Conservation (phyloP, 2,329 filamentous ascomycete species). For the Epichloe scottii region DNA sequence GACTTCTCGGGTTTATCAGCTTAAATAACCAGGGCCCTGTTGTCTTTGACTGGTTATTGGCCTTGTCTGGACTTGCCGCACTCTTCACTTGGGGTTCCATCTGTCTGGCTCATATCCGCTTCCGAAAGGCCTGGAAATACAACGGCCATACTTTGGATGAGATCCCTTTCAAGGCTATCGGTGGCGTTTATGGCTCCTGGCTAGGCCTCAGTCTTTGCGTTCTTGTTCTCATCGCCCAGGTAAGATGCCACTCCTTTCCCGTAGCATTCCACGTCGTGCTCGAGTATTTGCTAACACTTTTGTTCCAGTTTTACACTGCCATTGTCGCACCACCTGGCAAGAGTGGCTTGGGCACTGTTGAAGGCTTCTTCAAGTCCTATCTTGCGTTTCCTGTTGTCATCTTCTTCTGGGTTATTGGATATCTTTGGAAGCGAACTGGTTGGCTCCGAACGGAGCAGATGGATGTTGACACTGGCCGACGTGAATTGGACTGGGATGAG, state of each 20-base stretch:
- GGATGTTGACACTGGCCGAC: slow-evolving; percentile 54
- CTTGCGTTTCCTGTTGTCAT: slow-evolving; percentile 42
- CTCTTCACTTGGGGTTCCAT: slow-evolving; percentile 55
- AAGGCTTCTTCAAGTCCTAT: slow-evolving; percentile 43
- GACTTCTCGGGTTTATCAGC: slow-evolving; percentile 34
- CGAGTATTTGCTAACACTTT: background rate
- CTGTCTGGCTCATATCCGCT: slow-evolving; percentile 51
- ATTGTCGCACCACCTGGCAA: slow-evolving; percentile 24
- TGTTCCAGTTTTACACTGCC: slow-evolving; percentile 34
- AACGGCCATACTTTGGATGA: slow-evolving; percentile 52
- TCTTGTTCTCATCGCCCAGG: slow-evolving; percentile 42
- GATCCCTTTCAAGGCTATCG: slow-evolving; percentile 49
- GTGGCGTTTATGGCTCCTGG: slow-evolving; percentile 51
- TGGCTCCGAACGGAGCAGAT: slow-evolving; percentile 49
- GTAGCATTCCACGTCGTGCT: background rate
- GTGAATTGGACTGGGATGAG: slow-evolving; percentile 52
- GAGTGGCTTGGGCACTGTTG: slow-evolving; percentile 25
- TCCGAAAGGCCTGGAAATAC: slow-evolving; percentile 44
- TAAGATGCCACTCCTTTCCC: slow-evolving; percentile 15
- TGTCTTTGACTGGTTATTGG: slow-evolving; percentile 50
- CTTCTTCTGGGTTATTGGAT: slow-evolving; percentile 44
- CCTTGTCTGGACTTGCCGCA: slow-evolving; percentile 46
- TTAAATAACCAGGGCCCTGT: slow-evolving; percentile 28
- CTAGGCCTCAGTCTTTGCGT: slow-evolving; percentile 46
- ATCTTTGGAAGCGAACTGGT: slow-evolving; percentile 51